phyloP scores from a whole-genome alignment of 163 green algal species.

The Coccomyxa subellipsoidea region DNA sequence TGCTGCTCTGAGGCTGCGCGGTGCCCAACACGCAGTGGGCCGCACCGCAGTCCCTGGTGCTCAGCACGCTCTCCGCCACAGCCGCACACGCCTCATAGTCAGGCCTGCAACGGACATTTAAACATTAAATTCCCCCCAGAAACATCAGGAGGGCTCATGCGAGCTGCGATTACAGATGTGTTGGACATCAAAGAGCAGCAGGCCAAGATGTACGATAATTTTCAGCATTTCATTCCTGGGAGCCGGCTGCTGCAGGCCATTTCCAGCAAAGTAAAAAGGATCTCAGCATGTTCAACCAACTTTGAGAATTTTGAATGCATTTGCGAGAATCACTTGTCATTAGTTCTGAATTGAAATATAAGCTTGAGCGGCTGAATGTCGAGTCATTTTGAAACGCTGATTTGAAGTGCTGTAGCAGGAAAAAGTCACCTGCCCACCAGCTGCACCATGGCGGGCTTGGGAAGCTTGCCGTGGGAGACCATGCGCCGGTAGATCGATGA shows the following conservation, averaged over 20 bases:
- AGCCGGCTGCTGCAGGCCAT: too few species aligned
- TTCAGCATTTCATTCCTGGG: too few species aligned
- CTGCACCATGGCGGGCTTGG: conserved; percentile 23
- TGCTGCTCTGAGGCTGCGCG: conserved; percentile 32
- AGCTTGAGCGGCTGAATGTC: too few species aligned
- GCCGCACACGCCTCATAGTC: conserved; percentile 44
- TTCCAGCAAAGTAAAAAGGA: background rate
- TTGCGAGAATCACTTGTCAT: too few species aligned
- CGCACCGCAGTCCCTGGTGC: conserved; percentile 27
- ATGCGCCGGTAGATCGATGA: conserved; percentile 34
- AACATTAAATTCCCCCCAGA: too few species aligned
- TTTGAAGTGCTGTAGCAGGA: background rate
- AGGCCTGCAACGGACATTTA: conserved; percentile 27
- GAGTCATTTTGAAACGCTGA: too few species aligned
- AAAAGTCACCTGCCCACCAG: conserved; percentile 32
- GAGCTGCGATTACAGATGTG: too few species aligned
- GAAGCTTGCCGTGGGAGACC: conserved; percentile 1
- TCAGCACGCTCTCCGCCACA: conserved; percentile 48
- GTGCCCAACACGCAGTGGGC: conserved; percentile 51
- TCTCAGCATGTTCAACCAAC: background rate
- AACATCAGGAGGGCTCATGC: too few species aligned
- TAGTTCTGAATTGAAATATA: background rate
- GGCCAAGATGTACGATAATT: too few species aligned
- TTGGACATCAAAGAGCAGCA: too few species aligned
- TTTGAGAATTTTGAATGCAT: too few species aligned